phyloP scores from a whole-genome alignment of 2,329 filamentous ascomycete species.

The Aspergillus ustus region DNA sequence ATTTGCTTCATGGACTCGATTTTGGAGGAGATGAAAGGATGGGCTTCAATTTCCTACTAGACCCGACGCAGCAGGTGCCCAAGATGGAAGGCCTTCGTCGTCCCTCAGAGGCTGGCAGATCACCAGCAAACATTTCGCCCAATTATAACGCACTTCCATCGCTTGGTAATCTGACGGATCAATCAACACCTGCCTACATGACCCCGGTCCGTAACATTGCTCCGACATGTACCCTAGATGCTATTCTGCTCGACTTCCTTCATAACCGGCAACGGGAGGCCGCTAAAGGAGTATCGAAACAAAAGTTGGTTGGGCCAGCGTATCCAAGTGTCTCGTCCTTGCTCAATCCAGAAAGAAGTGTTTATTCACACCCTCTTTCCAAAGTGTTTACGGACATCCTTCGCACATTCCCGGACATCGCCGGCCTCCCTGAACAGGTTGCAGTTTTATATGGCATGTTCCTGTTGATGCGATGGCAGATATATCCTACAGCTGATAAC shows the following conservation, averaged over 20 bases:
- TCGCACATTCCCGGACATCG: slow-evolving; percentile 79
- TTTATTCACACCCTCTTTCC: slow-evolving; percentile 74
- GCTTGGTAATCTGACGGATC: slow-evolving; percentile 30
- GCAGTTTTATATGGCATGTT: slow-evolving; percentile 87
- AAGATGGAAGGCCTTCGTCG: slow-evolving; percentile 54
- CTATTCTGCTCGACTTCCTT: slow-evolving; percentile 79
- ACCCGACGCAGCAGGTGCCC: slow-evolving; percentile 60
- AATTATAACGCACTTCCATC: slow-evolving; percentile 31
- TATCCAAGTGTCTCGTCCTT: slow-evolving; percentile 82
- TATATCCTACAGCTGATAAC: slow-evolving; percentile 77
- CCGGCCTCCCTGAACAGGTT: slow-evolving; percentile 77
- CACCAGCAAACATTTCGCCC: slow-evolving; percentile 27
- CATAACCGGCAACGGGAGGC: slow-evolving; percentile 68
- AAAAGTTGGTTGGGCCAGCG: slow-evolving; percentile 72
- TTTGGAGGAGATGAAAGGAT: slow-evolving; percentile 66
- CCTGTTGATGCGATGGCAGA: slow-evolving; percentile 82
- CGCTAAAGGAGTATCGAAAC: slow-evolving; percentile 66
- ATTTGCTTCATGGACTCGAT: slow-evolving; percentile 60
- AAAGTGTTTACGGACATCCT: slow-evolving; percentile 86
- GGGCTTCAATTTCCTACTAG: slow-evolving; percentile 74
- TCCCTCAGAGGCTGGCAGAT: slow-evolving; percentile 31
- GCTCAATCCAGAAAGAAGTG: slow-evolving; percentile 69
- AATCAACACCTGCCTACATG: slow-evolving; percentile 38
- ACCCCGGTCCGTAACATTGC: slow-evolving; percentile 62
- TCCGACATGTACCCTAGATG: slow-evolving; percentile 77